A percentile compares a stretch with the other conserved stretches of the same genome.
Evolutionary conservation across 2,329 filamentous ascomycete species (phyloP).

Genomic region (Colletotrichum sp.): DNA sequence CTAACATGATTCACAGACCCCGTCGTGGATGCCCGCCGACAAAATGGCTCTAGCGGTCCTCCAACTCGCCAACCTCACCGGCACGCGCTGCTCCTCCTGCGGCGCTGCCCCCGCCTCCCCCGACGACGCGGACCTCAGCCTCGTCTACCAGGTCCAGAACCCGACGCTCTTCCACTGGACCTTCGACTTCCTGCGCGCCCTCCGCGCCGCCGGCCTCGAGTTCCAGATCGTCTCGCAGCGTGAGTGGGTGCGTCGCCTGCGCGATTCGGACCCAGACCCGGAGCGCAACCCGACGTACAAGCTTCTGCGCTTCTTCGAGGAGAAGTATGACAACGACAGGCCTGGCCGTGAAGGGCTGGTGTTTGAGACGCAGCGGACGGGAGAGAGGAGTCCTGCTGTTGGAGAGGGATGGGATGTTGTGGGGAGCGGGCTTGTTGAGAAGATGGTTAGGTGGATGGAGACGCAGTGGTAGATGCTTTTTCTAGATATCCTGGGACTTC

Average conservation of each 20-base stretch:
- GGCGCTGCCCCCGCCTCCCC: conserved; percentile 16
- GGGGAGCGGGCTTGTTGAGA: conserved; percentile 39
- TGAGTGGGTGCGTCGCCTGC: conserved; percentile 50
- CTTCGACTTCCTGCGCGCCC: conserved; percentile 53
- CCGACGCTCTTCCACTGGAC: conserved; percentile 54
- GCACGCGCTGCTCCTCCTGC: conserved; percentile 32
- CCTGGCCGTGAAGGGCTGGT: conserved; percentile 38
- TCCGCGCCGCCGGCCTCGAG: conserved; percentile 47
- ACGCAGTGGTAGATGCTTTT: conserved; percentile 20
- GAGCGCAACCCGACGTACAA: conserved; percentile 55
- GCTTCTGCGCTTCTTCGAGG: conserved; percentile 54
- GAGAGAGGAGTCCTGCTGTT: conserved; percentile 34
- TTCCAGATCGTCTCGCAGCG: conserved; percentile 47
- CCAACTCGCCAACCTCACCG: conserved; percentile 31
- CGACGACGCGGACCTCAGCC: conserved; percentile 21
- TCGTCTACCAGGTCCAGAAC: conserved; percentile 60
- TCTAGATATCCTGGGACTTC: not conserved
- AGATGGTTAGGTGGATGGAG: conserved; percentile 39
- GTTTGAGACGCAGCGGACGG: conserved; percentile 42
- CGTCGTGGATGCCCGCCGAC: conserved; percentile 46
- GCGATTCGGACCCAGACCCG: conserved; percentile 52
- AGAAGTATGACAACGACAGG: conserved; percentile 54
- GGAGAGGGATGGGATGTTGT: conserved; percentile 39
- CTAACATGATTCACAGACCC: conserved; percentile 17
- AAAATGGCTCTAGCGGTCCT: conserved; percentile 36